Percentiles rank a stretch among this genome's conserved stretches.
Conservation (phyloP, 129 eudicot species). For the sunflower (Helianthus annuus) region DNA sequence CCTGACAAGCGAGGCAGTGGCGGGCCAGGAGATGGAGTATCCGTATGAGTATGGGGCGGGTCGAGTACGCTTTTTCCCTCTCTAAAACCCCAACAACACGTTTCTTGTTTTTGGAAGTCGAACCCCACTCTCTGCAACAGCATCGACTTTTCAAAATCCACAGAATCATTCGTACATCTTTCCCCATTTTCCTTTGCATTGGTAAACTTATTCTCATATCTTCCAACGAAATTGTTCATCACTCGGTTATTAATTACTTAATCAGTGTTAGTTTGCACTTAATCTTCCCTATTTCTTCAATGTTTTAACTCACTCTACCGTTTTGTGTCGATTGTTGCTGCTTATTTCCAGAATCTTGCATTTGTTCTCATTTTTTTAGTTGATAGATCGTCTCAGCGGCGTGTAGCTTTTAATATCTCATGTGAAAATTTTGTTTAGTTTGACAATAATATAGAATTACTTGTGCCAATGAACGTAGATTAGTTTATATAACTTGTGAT, state of each 20-base stretch:
- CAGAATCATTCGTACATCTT: background rate
- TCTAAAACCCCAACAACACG: conserved; percentile 30
- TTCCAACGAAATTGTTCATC: background rate
- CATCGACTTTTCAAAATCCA: conserved; percentile 4
- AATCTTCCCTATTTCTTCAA: conserved; percentile 5
- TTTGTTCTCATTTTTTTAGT: background rate
- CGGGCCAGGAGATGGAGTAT: no score
- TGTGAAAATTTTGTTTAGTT: background rate
- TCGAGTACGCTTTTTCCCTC: background rate
- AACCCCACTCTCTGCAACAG: conserved; percentile 2
- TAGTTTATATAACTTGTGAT: background rate
- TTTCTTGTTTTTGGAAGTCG: conserved; percentile 16
- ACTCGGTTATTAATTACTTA: background rate
- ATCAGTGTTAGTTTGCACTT: background rate
- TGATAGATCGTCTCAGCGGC: background rate
- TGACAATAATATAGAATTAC: background rate
- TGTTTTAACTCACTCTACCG: background rate
- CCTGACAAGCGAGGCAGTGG: no score
- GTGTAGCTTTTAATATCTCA: background rate
- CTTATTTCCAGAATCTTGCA: background rate
- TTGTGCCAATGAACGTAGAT: background rate
- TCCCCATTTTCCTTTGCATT: conserved; percentile 16
- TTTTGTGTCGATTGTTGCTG: background rate
- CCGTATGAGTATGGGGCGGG: no score
- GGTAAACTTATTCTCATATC: conserved; percentile 16